These are phyloP conservation scores for Zoysia matrella DNA, from an alignment of 202 grass and related monocot species.

Conservation along the genomic window DNA sequence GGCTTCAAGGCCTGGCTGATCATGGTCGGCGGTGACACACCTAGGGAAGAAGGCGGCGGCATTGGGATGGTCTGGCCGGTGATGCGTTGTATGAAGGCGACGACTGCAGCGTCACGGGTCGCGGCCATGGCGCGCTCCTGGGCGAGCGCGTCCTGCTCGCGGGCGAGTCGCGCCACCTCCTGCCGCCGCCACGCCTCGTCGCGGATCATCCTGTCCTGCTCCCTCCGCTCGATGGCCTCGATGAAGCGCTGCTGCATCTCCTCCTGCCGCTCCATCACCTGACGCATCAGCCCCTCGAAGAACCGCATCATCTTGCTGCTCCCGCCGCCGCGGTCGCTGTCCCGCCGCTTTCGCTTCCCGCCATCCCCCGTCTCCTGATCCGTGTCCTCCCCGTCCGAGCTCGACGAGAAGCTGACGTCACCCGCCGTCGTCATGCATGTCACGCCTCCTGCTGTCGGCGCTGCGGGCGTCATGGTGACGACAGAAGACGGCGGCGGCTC, in stretches of 20 bases:
- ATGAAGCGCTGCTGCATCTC: slow-evolving; percentile 82
- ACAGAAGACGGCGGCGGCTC: slow-evolving; percentile 1
- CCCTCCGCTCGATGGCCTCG: slow-evolving; percentile 74
- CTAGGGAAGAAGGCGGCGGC: slow-evolving; percentile 20
- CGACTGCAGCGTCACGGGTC: slow-evolving; percentile 75
- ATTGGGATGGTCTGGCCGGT: slow-evolving; percentile 70
- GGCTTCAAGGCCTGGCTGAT: slow-evolving; percentile 12
- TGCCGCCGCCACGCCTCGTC: slow-evolving; percentile 91
- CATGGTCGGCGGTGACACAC: slow-evolving; percentile 17
- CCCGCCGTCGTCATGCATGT: slow-evolving; percentile 5
- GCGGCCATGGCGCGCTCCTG: slow-evolving; percentile 88
- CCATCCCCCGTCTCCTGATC: slow-evolving; percentile 56
- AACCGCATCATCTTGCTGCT: slow-evolving; percentile 76
- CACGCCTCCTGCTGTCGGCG: neutral
- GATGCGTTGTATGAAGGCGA: slow-evolving; percentile 90
- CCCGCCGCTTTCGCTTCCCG: slow-evolving; percentile 68
- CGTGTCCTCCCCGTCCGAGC: slow-evolving; percentile 66
- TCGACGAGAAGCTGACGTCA: slow-evolving; percentile 75
- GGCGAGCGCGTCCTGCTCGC: slow-evolving; percentile 84
- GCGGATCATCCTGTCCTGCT: slow-evolving; percentile 86
- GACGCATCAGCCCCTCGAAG: slow-evolving; percentile 87
- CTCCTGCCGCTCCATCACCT: slow-evolving; percentile 96
- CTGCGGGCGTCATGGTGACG: neutral
- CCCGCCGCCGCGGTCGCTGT: neutral
- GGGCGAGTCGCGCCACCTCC: slow-evolving; percentile 76